These are phyloP conservation scores for Hypoxylon trugodes DNA, from an alignment of 495 filamentous ascomycete species.

Conservation along the genomic window DNA sequence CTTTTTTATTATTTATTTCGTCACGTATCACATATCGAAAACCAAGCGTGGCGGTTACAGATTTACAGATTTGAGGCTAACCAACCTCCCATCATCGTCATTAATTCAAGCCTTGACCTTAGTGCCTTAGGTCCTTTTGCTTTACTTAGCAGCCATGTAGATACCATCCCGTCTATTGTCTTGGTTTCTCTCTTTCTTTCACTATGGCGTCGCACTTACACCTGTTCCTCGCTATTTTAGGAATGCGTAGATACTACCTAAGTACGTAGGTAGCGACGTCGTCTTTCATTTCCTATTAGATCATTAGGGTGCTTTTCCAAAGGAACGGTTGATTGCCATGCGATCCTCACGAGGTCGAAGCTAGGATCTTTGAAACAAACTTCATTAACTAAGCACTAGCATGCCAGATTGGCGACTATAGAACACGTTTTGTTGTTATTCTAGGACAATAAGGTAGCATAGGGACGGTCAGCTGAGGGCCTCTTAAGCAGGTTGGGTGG, in stretches of 20 bases:
- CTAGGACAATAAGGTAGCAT: slow-evolving; percentile 33
- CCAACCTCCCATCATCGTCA: not conserved
- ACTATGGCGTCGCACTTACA: not conserved
- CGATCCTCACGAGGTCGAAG: slow-evolving; percentile 18
- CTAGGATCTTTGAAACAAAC: slow-evolving; percentile 3
- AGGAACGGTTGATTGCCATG: slow-evolving; percentile 4
- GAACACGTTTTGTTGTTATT: slow-evolving; percentile 11
- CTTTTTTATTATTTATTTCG: not conserved
- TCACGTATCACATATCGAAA: not conserved
- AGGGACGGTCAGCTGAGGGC: slow-evolving; percentile 11
- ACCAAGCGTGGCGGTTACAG: slow-evolving; percentile 24
- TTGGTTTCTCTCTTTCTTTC: too few species aligned
- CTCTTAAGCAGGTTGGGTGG: slow-evolving; percentile 3
- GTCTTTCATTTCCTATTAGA: slow-evolving; percentile 6
- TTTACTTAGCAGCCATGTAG: too few species aligned
- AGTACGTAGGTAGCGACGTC: too few species aligned
- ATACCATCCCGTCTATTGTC: too few species aligned
- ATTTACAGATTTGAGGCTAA: slow-evolving; percentile 27
- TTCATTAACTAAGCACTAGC: not conserved
- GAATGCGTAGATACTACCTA: not conserved
- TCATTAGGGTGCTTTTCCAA: slow-evolving; percentile 2
- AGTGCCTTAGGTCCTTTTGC: too few species aligned
- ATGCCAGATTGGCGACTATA: slow-evolving; percentile 21
- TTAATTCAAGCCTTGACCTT: too few species aligned
- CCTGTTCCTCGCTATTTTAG: not conserved